phyloP scores from a whole-genome alignment of 2,329 filamentous ascomycete genomes.

The Paracoccidioides brasiliensis region DNA sequence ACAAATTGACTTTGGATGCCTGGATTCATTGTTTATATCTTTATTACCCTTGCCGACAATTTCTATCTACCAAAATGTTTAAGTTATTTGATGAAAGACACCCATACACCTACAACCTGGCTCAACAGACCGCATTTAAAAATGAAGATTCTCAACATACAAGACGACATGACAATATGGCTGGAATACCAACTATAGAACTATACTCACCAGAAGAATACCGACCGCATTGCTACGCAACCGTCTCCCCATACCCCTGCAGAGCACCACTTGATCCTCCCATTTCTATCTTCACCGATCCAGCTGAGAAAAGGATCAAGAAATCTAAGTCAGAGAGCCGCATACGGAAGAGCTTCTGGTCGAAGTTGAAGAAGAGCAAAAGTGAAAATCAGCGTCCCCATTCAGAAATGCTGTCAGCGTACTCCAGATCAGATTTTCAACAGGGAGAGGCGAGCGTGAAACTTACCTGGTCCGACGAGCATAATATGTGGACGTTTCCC shows the following conservation, averaged over 20 bases:
- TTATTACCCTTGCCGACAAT: too few species aligned
- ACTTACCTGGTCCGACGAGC: slow-evolving; percentile 10
- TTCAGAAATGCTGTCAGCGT: not conserved
- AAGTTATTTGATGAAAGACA: not conserved
- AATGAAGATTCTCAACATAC: not conserved
- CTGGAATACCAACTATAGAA: not conserved
- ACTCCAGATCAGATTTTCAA: slow-evolving; percentile 4
- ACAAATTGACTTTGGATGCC: not conserved
- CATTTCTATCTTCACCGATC: not conserved
- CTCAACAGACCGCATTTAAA: not conserved
- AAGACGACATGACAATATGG: not conserved
- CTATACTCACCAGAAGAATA: not conserved
- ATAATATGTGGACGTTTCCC: slow-evolving; percentile 11
- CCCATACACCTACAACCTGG: not conserved
- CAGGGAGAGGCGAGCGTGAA: slow-evolving; percentile 5
- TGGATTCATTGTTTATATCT: not conserved
- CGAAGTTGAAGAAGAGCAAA: slow-evolving; percentile 3
- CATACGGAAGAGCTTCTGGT: slow-evolving; percentile 7
- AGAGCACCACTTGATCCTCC: not conserved
- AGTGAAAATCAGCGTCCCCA: not conserved
- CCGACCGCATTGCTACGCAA: not conserved
- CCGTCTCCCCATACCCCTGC: not conserved
- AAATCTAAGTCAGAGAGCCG: slow-evolving; percentile 3
- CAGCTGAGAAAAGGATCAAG: not conserved
- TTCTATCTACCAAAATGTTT: not conserved